A percentile compares a stretch with the other conserved stretches of the same genome.
phyloP scores from a whole-genome alignment of 306 rosid species.

The Castanospermum australe region DNA sequence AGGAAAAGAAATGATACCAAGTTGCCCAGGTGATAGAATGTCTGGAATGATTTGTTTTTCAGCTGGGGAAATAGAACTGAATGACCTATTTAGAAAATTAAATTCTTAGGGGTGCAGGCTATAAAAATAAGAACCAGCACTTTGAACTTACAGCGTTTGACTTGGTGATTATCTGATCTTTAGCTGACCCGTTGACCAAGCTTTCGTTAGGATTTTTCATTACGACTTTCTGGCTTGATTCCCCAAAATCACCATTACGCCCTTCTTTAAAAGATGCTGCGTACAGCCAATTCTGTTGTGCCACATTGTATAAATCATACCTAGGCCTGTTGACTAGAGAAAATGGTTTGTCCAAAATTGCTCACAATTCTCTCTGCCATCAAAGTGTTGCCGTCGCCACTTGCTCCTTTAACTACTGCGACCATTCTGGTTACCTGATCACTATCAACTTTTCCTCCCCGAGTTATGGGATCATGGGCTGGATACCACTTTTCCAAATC shows the following conservation, averaged over 20 bases:
- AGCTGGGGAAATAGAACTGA: background rate
- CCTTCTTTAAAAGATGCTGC: slow-evolving; percentile 34
- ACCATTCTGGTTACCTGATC: slow-evolving; percentile 5
- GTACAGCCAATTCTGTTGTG: slow-evolving; percentile 23
- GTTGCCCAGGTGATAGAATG: background rate
- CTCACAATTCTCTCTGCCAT: background rate
- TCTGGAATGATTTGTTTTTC: background rate
- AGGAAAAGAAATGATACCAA: background rate
- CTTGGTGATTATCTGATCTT: slow-evolving; percentile 24
- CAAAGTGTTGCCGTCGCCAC: no score
- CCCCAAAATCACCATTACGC: slow-evolving; percentile 12
- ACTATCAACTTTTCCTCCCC: background rate
- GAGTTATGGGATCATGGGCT: background rate
- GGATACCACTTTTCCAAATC: slow-evolving; percentile 55
- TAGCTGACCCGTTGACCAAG: background rate
- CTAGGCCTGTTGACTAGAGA: slow-evolving; percentile 11
- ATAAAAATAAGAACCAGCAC: background rate
- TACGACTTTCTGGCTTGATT: slow-evolving; percentile 23
- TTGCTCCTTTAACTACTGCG: no score
- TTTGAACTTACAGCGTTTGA: slow-evolving; percentile 39
- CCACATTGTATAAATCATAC: slow-evolving; percentile 6
- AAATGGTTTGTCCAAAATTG: slow-evolving; percentile 2
- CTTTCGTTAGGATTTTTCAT: slow-evolving; percentile 7
- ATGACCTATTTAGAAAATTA: background rate
- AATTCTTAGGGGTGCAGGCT: no score